These are phyloP conservation scores for Hemisphaericaspora xylofermentans DNA, from an alignment of 1,139 yeast species.

Conservation along the genomic window DNA sequence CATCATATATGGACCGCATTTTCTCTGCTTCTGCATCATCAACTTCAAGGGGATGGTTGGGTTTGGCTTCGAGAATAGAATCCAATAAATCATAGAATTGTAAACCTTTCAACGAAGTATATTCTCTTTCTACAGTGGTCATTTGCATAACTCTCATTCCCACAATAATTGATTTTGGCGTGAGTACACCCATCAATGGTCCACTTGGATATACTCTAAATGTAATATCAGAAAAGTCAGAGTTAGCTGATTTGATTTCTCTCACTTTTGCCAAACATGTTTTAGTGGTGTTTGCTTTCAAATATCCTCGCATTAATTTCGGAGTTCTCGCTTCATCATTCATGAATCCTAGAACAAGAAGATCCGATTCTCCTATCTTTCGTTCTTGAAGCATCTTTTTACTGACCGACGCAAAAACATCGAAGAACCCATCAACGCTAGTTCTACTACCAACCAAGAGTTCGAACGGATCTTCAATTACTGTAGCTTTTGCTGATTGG, in stretches of 20 bases:
- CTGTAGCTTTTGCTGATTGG: constrained; percentile 66
- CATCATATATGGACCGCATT: constrained; percentile 50
- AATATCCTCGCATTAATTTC: constrained; percentile 19
- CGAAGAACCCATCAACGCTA: constrained; percentile 84
- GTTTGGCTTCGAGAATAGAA: constrained; percentile 64
- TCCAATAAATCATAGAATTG: constrained; percentile 73
- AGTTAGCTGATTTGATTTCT: constrained; percentile 63
- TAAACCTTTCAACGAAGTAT: constrained; percentile 75
- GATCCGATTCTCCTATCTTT: constrained; percentile 70
- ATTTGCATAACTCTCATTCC: constrained; percentile 79
- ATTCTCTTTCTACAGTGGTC: constrained; percentile 94
- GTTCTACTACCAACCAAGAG: constrained; percentile 75
- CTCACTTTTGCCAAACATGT: constrained; percentile 79
- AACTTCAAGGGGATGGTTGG: constrained; percentile 43
- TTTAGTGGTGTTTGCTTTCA: constrained; percentile 28
- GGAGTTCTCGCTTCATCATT: constrained; percentile 23
- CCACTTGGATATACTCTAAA: constrained; percentile 60
- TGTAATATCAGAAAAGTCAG: constrained; percentile 71
- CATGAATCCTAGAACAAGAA: constrained; percentile 63
- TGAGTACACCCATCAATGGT: constrained; percentile 51
- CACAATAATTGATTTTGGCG: constrained; percentile 62
- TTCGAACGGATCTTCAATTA: constrained; percentile 63
- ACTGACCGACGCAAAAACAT: constrained; percentile 76
- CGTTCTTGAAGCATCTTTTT: constrained; percentile 51
- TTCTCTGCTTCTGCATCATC: constrained; percentile 35